These are phyloP conservation scores for Hirsutella thompsonii DNA, from an alignment of 2,329 filamentous ascomycete species.

Conservation along the genomic window DNA sequence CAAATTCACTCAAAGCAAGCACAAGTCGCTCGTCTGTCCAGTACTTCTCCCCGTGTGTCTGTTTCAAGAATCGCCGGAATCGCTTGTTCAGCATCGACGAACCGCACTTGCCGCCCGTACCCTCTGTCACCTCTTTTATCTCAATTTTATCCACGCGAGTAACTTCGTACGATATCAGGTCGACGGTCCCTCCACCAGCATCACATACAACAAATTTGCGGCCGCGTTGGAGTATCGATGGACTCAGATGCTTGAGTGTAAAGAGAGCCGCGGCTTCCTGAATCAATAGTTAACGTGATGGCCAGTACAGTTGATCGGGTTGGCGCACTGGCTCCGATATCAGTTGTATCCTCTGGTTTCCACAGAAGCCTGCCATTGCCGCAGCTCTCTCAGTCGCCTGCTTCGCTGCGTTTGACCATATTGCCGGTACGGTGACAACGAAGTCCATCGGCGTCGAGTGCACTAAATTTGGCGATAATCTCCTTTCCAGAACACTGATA, in stretches of 20 bases:
- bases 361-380: constrained; percentile 24
- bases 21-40: constrained; percentile 28
- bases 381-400: constrained; percentile 30
- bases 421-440: constrained; percentile 43
- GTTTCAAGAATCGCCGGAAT: constrained; percentile 29
- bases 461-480: constrained; percentile 27
- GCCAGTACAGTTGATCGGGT: not conserved
- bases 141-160: constrained; percentile 26
- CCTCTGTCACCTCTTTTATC: constrained; percentile 34
- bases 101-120: constrained; percentile 35
- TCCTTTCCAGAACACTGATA: constrained; percentile 26
- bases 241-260: constrained; percentile 29
- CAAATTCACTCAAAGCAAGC: constrained; percentile 28
- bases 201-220: constrained; percentile 40
- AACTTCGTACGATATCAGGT: constrained; percentile 40
- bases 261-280: constrained; percentile 38
- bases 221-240: constrained; percentile 25
- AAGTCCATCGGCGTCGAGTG: constrained; percentile 34
- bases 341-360: constrained; percentile 28
- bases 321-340: constrained; percentile 32
- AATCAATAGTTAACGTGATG: constrained; percentile 1
- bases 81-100: constrained; percentile 35
- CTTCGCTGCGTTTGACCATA: constrained; percentile 44
- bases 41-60: constrained; percentile 28
- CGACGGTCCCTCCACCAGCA: constrained; percentile 40